Percentiles rank a stretch among this genome's conserved stretches.
Evolutionary conservation across 768 basidiomycete genomes (phyloP).

Genomic region (Rhizopogon salebrosus): DNA sequence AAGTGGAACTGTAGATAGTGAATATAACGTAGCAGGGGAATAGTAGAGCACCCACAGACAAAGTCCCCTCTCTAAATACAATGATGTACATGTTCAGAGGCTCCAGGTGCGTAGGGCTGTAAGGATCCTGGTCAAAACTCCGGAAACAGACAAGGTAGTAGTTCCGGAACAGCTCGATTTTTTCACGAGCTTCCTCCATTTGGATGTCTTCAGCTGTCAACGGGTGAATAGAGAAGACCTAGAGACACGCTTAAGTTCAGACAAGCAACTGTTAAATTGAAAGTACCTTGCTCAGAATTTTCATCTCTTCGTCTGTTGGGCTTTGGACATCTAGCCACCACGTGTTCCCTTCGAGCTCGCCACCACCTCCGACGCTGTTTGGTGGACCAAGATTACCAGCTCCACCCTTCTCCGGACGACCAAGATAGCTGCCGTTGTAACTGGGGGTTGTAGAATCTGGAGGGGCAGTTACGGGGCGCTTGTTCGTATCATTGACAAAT

Average conservation of each 20-base stretch:
- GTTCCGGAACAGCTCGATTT: slow-evolving; percentile 98
- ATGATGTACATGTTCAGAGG: slow-evolving; percentile 99
- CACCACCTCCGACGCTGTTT: slow-evolving; percentile 18
- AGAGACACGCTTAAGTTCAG: slow-evolving; percentile 6
- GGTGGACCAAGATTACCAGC: slow-evolving; percentile 13
- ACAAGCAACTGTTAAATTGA: not conserved
- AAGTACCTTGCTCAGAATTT: slow-evolving; percentile 83
- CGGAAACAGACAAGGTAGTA: slow-evolving; percentile 99
- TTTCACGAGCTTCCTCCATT: slow-evolving; percentile 99
- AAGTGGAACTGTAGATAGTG: slow-evolving; percentile 76
- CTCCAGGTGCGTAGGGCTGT: slow-evolving; percentile 94
- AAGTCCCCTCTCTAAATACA: slow-evolving; percentile 93
- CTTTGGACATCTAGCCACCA: slow-evolving; percentile 97
- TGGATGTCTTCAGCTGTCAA: slow-evolving; percentile 98
- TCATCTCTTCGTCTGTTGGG: slow-evolving; percentile 99
- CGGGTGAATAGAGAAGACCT: slow-evolving; percentile 97
- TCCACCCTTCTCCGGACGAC: slow-evolving; percentile 15
- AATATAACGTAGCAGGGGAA: not conserved
- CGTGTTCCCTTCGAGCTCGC: slow-evolving; percentile 66
- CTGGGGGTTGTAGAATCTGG: slow-evolving; percentile 1
- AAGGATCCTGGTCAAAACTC: slow-evolving; percentile 97
- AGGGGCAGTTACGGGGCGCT: not conserved
- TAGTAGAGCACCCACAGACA: slow-evolving; percentile 60
- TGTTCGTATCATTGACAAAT: not conserved
- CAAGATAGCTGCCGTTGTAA: slow-evolving; percentile 3